Conservation (phyloP, 257 asterid species). For the Euphrasia confusa region DNA sequence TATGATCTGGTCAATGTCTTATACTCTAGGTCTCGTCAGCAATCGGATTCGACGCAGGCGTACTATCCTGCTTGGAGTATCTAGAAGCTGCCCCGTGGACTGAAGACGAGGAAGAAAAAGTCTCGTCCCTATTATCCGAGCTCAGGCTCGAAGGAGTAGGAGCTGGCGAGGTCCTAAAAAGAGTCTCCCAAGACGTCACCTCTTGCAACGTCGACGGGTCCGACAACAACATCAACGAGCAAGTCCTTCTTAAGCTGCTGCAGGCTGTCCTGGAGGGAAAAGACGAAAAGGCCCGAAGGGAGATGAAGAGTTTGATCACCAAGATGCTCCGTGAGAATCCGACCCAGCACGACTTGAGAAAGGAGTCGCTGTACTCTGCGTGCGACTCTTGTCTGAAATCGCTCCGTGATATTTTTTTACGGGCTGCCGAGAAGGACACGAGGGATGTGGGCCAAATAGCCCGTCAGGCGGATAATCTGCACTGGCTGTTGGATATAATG, state of each 20-base stretch:
- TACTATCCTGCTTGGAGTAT: slow-evolving; percentile 79
- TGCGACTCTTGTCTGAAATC: slow-evolving; percentile 62
- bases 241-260: slow-evolving; percentile 73
- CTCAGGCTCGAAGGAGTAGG: slow-evolving; percentile 82
- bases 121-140: slow-evolving; percentile 77
- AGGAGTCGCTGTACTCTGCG: slow-evolving; percentile 71
- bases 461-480: slow-evolving; percentile 88
- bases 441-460: slow-evolving; percentile 62
- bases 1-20: not conserved
- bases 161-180: slow-evolving; percentile 78
- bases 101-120: slow-evolving; percentile 93
- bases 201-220: slow-evolving; percentile 27
- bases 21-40: slow-evolving; percentile 78
- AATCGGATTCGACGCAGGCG: slow-evolving; percentile 93
- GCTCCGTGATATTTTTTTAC: slow-evolving; percentile 44
- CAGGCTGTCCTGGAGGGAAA: slow-evolving; percentile 91
- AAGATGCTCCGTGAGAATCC: slow-evolving; percentile 86
- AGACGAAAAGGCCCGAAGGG: slow-evolving; percentile 95
- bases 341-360: slow-evolving; percentile 65
- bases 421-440: slow-evolving; percentile 47
- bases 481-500: slow-evolving; percentile 84
- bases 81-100: slow-evolving; percentile 99
- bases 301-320: slow-evolving; percentile 73
- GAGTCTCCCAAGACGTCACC: slow-evolving; percentile 71
- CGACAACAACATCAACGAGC: slow-evolving; percentile 49